phyloP scores from a whole-genome alignment of 208 protist genomes.

The Leptomonas pyrrhocoris region DNA sequence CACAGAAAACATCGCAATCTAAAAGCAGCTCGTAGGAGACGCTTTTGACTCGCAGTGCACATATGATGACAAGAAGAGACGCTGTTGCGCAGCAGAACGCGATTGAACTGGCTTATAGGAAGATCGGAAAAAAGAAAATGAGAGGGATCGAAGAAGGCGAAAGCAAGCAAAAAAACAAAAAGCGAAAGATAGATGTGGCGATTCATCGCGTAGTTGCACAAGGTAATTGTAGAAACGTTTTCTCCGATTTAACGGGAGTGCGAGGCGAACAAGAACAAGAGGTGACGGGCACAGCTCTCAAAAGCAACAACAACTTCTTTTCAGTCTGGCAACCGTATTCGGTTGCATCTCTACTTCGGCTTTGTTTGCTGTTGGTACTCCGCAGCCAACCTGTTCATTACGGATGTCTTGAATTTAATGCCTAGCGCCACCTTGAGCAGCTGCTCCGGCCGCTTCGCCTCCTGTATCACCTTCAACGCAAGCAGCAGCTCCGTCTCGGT shows the following conservation, averaged over 20 bases:
- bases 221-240: no score
- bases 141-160: constrained; percentile 2
- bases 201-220: no score
- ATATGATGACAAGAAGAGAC: no score
- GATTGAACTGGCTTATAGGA: no score
- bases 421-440: constrained; percentile 60
- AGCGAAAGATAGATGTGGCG: not conserved
- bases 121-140: constrained; percentile 3
- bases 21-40: no score
- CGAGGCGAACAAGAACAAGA: no score
- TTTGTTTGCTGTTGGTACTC: constrained; percentile 25
- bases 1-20: no score
- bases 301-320: not conserved
- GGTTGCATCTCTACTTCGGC: not conserved
- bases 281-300: no score
- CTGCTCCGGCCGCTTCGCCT: constrained; percentile 55
- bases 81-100: no score
- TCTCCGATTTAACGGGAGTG: no score
- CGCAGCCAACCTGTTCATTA: constrained; percentile 34
- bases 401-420: constrained; percentile 71
- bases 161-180: constrained; percentile 21
- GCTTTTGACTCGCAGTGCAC: no score
- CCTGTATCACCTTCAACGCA: constrained; percentile 62
- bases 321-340: not conserved
- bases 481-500: constrained; percentile 68